A percentile compares a stretch with the other conserved stretches of the same genome.
Evolutionary conservation across 2,329 filamentous ascomycete species (phyloP).

Genomic region (Cercospora janseana): DNA sequence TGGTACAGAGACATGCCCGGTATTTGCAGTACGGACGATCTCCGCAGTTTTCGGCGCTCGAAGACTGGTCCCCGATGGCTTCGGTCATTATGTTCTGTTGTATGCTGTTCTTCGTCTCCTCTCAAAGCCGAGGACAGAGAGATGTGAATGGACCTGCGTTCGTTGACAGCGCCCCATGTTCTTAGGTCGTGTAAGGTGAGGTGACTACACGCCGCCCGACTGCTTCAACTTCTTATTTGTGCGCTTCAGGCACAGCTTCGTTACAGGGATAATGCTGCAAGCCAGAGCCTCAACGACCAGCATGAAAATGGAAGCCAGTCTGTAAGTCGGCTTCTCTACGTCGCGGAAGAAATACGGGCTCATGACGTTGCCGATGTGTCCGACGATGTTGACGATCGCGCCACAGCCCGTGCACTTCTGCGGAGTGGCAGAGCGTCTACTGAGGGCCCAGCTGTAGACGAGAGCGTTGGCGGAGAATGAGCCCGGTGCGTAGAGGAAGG

Average conservation of each 20-base stretch:
- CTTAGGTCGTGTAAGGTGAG: slow-evolving; percentile 1
- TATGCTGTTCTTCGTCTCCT: no score
- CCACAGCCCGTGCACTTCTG: slow-evolving; percentile 49
- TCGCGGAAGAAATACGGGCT: slow-evolving; percentile 43
- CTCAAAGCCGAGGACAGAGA: no score
- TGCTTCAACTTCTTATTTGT: slow-evolving; percentile 16
- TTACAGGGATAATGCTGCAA: not conserved
- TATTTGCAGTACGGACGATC: no score
- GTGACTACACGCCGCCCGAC: not conserved
- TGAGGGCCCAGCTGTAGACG: slow-evolving; percentile 46
- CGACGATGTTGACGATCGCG: slow-evolving; percentile 41
- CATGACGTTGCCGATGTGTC: slow-evolving; percentile 43
- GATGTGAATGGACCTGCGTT: no score
- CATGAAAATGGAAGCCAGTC: slow-evolving; percentile 18
- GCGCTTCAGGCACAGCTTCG: slow-evolving; percentile 17
- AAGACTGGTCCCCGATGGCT: no score
- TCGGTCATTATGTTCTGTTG: no score
- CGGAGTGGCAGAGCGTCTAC: slow-evolving; percentile 43
- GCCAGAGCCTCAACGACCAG: slow-evolving; percentile 14
- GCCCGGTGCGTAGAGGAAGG: slow-evolving; percentile 39
- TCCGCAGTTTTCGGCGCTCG: no score
- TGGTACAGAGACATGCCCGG: no score
- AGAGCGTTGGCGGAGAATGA: slow-evolving; percentile 40
- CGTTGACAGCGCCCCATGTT: no score
- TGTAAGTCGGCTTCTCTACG: slow-evolving; percentile 9